Base-by-base conservation (phyloP, 495 filamentous ascomycete species). In the Neurospora tetraspora region DNA sequence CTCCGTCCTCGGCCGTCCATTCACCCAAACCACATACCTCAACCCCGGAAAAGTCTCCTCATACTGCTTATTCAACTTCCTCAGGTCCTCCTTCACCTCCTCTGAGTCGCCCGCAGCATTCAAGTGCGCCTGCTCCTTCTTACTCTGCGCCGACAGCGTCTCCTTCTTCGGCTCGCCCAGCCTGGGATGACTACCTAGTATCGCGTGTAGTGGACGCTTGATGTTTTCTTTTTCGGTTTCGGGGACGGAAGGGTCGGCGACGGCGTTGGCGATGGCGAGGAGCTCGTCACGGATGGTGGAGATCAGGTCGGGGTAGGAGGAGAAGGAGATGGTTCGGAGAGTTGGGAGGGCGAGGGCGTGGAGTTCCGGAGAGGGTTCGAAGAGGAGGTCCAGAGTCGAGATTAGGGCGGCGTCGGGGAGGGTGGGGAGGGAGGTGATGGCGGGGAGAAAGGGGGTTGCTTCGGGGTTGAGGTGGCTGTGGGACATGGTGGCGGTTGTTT, bases 21-120 rank as follows among this genome's bases (percentile, higher is more conserved):
- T 94, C 71, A 98, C 96, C 82, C 96, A 99, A 9, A 93, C 89
- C 86, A 98, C 93, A 85, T 97, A 98, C 83, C 90, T 84, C 79
- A 98, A 78, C 5, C 95, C 92, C 9, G 93, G 93, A 82, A 96
- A 99, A 61, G 76, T 86, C 45, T 82, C 83, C 81, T 98, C 96
- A 79, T 98, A 99, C 81, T 92, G 88, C 5, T 81, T 81, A 80
- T 99, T 99, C 78, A 98, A 79, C 39, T 76, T 73, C 43, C 83
- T 84, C 68, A 94, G 82, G 74, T 87, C 83, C 71, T 87, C 85
- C 14, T 83, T 88, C 76, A 90, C 89, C 39, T 83, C 85, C 77
- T 77, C 23, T 0, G 5, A 16, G 53, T 31, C 34, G 9, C 69
- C 42, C 23, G 73, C 68, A 27, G 61, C 74, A 43, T 90, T 85